phyloP scores from a whole-genome alignment of 768 basidiomycete species.

The Trametopsis cervina region DNA sequence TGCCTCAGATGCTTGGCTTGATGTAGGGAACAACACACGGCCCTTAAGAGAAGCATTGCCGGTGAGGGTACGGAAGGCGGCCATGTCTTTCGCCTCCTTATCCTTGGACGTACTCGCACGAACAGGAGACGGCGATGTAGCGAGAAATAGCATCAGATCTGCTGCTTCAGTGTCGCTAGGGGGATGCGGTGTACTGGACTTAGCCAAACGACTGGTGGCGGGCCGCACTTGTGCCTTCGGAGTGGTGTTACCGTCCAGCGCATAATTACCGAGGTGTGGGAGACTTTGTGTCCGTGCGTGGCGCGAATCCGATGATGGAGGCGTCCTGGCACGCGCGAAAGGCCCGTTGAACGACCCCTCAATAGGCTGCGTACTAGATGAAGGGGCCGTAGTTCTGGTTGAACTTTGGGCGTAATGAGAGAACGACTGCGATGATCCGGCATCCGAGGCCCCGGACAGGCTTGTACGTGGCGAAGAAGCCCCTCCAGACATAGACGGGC shows the following conservation, averaged over 20 bases:
- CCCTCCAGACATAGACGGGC: conserved; percentile 50
- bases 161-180: conserved; percentile 80
- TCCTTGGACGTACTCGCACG: conserved; percentile 45
- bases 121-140: conserved; percentile 78
- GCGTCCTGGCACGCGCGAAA: conserved; percentile 26
- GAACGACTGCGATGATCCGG: conserved; percentile 53
- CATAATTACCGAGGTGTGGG: conserved; percentile 14
- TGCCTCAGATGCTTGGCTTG: conserved; percentile 15
- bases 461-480: conserved; percentile 68
- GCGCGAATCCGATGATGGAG: conserved; percentile 23
- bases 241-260: conserved; percentile 16
- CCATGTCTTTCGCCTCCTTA: conserved; percentile 42
- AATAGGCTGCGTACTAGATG: conserved; percentile 31
- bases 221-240: conserved; percentile 17
- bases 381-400: conserved; percentile 39
- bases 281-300: conserved; percentile 14
- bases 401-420: conserved; percentile 66
- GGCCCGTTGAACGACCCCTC: conserved; percentile 31
- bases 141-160: conserved; percentile 79
- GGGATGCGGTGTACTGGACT: conserved; percentile 32
- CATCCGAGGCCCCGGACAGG: conserved; percentile 60
- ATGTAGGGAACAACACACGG: conserved; percentile 58
- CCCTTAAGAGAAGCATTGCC: conserved; percentile 48
- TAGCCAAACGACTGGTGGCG: conserved; percentile 8
- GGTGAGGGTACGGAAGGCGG: conserved; percentile 51